phyloP scores from a whole-genome alignment of 805 yeast genomes.

The Nakazawaea wyomingensis region DNA sequence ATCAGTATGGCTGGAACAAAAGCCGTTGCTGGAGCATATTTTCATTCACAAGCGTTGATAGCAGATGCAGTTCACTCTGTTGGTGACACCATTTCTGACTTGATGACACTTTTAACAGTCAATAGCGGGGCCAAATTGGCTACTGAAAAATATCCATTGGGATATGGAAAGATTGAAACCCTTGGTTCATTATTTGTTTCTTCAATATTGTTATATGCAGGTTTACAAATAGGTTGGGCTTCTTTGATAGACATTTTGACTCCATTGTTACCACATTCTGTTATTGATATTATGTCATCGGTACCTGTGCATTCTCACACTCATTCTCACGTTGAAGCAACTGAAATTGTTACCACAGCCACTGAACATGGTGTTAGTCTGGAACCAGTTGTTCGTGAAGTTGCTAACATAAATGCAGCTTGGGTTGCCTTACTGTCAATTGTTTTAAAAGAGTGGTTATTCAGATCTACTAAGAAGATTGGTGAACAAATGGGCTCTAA shows the following conservation, averaged over 20 bases:
- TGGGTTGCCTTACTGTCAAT: slow-evolving; percentile 93
- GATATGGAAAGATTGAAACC: slow-evolving; percentile 91
- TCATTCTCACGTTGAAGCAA: slow-evolving; percentile 36
- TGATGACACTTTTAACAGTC: slow-evolving; percentile 85
- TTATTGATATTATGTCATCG: slow-evolving; percentile 46
- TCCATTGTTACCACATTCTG: slow-evolving; percentile 57
- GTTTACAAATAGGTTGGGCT: slow-evolving; percentile 85
- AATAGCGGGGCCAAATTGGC: slow-evolving; percentile 64
- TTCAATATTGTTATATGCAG: slow-evolving; percentile 77
- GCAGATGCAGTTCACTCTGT: slow-evolving; percentile 96
- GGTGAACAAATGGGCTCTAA: slow-evolving; percentile 78
- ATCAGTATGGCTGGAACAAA: slow-evolving; percentile 83
- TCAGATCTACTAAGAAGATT: slow-evolving; percentile 72
- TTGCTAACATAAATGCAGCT: slow-evolving; percentile 83
- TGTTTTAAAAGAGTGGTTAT: slow-evolving; percentile 82
- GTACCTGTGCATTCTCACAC: slow-evolving; percentile 50
- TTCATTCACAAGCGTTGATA: slow-evolving; percentile 89
- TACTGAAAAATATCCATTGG: slow-evolving; percentile 63
- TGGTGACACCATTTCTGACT: slow-evolving; percentile 85
- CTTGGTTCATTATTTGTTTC: slow-evolving; percentile 89
- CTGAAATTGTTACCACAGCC: slow-evolving; percentile 9
- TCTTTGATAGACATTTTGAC: slow-evolving; percentile 66
- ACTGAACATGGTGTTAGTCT: slow-evolving; percentile 27
- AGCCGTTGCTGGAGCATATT: slow-evolving; percentile 82
- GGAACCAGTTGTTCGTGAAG: slow-evolving; percentile 24